Evolutionary conservation across 2,329 filamentous ascomycete species (phyloP), one percentile per base, ranked within the genome.

Genomic region (Penicillium sp.): DNA sequence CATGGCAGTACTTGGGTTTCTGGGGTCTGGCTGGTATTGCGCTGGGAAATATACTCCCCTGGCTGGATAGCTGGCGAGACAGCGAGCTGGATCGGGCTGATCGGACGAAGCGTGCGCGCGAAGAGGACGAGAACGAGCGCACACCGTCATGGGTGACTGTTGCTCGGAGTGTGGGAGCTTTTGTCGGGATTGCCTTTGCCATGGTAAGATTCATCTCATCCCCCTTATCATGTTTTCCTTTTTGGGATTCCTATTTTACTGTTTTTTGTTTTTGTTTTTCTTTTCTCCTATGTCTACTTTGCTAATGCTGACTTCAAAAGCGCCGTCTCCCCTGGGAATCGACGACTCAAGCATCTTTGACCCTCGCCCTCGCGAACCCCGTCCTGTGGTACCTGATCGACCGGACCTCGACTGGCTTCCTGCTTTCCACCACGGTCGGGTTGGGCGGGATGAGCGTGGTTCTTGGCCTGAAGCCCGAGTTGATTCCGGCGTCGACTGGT

Each of bases 301-400:
- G n/a, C n/a, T n/a, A n/a, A n/a, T n/a, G n/a, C n/a, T n/a, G n/a
- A n/a, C n/a, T n/a, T n/a, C n/a, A n/a, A 31, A 53, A 93, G 86
- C 82, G 92, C 48, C 86, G 85, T 63, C 77, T 95, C 7, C 85
- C 87, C 1, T 98, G 92, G 92, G 77, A 89, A 54, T 95, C 89
- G 6, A 92, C 88, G 1, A 78, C 95, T n/a, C 92, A 98, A 65
- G 80, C 93, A 13, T 93, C 89, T 1, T 66, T 93, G 16, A 92
- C 89, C 1, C 79, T 98, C 32, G 85, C 88, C 14, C 78, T 96
- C 42, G 86, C 84, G 13, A 96, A 96, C 60, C 90, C 92, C 1
- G 84, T 92, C 7, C 71, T 98, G 12, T 98, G 92, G 92, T 98
- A 94, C 66, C 73, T 96, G 15, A 84, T 98, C 57, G 92, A 98